Conservation (phyloP, 371 early-diverging fungal genomes). For the Mortierella sp. region DNA sequence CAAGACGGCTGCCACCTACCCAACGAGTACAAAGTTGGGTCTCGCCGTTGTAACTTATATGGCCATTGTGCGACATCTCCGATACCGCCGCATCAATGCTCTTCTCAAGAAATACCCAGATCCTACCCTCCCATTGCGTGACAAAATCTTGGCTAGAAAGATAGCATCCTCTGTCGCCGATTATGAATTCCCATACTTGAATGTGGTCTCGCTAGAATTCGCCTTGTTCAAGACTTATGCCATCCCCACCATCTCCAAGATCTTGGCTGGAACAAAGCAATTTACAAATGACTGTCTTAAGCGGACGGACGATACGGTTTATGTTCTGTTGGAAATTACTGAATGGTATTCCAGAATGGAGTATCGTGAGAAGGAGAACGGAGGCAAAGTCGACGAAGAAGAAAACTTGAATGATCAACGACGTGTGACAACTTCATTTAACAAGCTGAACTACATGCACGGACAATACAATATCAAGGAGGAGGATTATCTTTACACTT, state of each 20-base stretch:
- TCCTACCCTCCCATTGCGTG: conserved; percentile 59
- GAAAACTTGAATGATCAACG: conserved; percentile 44
- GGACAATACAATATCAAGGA: conserved; percentile 63
- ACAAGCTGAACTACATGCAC: conserved; percentile 66
- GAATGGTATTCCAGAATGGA: too few species aligned
- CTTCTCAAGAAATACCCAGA: conserved; percentile 64
- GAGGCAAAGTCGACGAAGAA: conserved; percentile 3
- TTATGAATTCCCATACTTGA: conserved; percentile 63
- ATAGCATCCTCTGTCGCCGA: conserved; percentile 51
- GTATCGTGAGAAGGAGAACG: conserved; percentile 21
- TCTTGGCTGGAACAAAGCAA: conserved; percentile 61
- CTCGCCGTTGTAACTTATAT: conserved; percentile 44
- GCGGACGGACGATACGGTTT: conserved; percentile 64
- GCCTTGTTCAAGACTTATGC: conserved; percentile 70
- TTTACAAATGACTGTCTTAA: conserved; percentile 55
- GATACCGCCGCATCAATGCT: conserved; percentile 55
- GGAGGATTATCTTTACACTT: conserved; percentile 65
- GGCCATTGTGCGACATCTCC: conserved; percentile 58
- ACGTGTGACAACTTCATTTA: conserved; percentile 52
- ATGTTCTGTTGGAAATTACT: conserved; percentile 39
- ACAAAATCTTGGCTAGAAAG: conserved; percentile 59
- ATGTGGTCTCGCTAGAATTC: conserved; percentile 58
- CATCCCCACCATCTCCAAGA: conserved; percentile 66
- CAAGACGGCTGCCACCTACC: not conserved
- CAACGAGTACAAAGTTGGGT: conserved; percentile 9